phyloP scores from a whole-genome alignment of 2,329 filamentous ascomycete species.

The Teratosphaeria zuluensis region DNA sequence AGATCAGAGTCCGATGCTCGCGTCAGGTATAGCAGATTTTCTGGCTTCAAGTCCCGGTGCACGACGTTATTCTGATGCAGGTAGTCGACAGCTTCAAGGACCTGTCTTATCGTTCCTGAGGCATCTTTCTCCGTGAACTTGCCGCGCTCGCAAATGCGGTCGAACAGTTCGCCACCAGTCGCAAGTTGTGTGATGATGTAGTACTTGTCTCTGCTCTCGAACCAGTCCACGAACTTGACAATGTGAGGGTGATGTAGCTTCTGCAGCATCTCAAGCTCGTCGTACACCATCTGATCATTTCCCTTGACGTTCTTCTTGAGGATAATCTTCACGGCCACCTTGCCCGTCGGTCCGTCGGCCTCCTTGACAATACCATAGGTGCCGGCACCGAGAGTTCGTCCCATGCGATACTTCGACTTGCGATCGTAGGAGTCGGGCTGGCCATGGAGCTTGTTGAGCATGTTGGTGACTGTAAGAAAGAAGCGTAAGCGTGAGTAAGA shows the following conservation, averaged over 20 bases:
- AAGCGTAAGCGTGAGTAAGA: not conserved
- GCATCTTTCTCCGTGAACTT: constrained; percentile 98
- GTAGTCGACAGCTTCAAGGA: constrained; percentile 87
- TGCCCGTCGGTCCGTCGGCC: constrained; percentile 71
- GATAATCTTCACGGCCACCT: constrained; percentile 97
- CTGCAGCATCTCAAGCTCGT: constrained; percentile 91
- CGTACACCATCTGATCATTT: constrained; percentile 97
- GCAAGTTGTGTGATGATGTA: constrained; percentile 97
- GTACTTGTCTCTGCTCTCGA: constrained; percentile 98
- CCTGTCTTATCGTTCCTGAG: constrained; percentile 87
- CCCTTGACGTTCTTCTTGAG: constrained; percentile 98
- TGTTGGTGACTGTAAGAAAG: constrained; percentile 28
- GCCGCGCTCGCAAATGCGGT: constrained; percentile 94
- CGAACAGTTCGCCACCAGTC: constrained; percentile 91
- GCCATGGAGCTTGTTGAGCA: constrained; percentile 92
- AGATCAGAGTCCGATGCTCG: constrained; percentile 67
- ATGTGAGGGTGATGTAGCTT: constrained; percentile 88
- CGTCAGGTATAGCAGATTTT: constrained; percentile 91
- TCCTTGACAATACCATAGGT: constrained; percentile 98
- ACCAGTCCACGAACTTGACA: constrained; percentile 97
- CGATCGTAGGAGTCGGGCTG: constrained; percentile 98
- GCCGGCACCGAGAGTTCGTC: constrained; percentile 85
- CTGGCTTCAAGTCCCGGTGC: constrained; percentile 94
- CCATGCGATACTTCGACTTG: constrained; percentile 91
- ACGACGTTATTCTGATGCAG: constrained; percentile 92